Evolutionary conservation across 176 grass and related monocot species (phyloP).

Genomic region (Aegilops speltoides): DNA sequence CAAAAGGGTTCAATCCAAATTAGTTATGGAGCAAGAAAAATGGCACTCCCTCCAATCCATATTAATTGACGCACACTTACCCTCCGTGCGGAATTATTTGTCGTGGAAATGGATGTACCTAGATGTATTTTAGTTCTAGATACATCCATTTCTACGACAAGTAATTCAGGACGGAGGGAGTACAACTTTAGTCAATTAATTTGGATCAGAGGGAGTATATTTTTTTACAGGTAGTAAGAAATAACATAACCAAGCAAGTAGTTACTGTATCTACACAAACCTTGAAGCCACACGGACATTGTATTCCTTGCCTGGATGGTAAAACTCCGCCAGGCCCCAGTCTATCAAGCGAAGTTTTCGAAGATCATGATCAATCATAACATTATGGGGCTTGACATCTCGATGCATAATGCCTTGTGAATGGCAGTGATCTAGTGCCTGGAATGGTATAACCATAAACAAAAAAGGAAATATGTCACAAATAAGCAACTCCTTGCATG

Average conservation of each 20-base stretch:
- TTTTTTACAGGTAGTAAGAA: not conserved
- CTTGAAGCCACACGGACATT: conserved; percentile 98
- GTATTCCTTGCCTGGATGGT: conserved; percentile 94
- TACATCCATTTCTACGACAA: no score
- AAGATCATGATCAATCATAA: conserved; percentile 97
- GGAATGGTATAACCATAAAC: conserved; percentile 5
- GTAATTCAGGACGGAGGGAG: no score
- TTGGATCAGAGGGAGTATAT: not conserved
- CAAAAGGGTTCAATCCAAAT: not conserved
- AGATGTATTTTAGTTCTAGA: no score
- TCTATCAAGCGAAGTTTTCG: conserved; percentile 93
- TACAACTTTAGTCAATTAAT: no score
- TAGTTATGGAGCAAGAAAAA: conserved; percentile 2
- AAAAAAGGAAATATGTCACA: conserved; percentile 15
- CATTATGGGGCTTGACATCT: conserved; percentile 98
- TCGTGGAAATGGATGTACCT: no score
- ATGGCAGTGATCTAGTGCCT: conserved; percentile 95
- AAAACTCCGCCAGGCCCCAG: conserved; percentile 96
- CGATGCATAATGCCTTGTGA: conserved; percentile 98
- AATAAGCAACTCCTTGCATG: not conserved
- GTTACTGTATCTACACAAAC: conserved; percentile 36
- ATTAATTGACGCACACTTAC: no score
- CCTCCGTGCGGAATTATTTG: no score
- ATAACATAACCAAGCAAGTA: conserved; percentile 3
- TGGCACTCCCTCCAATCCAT: no score